These are phyloP conservation scores for Ascomycota sp. DNA, from an alignment of 2,329 filamentous ascomycete species.

Conservation along the genomic window DNA sequence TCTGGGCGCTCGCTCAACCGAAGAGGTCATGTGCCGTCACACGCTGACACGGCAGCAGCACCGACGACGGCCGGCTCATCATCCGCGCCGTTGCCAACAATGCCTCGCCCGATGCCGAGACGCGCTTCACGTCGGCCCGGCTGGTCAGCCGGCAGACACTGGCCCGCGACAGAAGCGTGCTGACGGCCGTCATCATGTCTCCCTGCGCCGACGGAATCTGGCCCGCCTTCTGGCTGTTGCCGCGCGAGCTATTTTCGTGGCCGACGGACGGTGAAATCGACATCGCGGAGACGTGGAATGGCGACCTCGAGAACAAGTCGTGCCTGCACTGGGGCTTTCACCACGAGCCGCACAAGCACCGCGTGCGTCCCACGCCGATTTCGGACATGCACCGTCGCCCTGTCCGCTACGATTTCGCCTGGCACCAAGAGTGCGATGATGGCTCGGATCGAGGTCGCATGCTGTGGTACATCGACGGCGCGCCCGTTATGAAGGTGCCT, in stretches of 20 bases:
- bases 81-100: conserved; percentile 26
- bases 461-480: conserved; percentile 39
- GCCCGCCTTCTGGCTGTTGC: conserved; percentile 42
- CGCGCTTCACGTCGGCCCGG: conserved; percentile 32
- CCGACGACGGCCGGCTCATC: conserved; percentile 27
- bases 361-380: conserved; percentile 29
- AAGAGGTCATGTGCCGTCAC: too few relatives aligned
- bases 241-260: conserved; percentile 36
- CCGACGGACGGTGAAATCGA: conserved; percentile 39
- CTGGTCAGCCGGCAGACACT: conserved; percentile 32
- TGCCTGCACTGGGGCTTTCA: conserved; percentile 40
- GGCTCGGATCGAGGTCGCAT: conserved; percentile 22
- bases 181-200: conserved; percentile 28
- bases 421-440: conserved; percentile 27
- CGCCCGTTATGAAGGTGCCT: conserved; percentile 32
- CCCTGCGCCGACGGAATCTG: conserved; percentile 36
- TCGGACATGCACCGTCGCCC: conserved; percentile 24
- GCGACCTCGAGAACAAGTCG: conserved; percentile 29
- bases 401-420: conserved; percentile 34
- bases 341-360: conserved; percentile 34
- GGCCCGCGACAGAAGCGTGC: conserved; percentile 25
- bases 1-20: too few relatives aligned
- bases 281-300: conserved; percentile 42
- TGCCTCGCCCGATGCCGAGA: conserved; percentile 12
- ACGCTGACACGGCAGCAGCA: conserved; percentile 12